phyloP scores from a whole-genome alignment of 106 monocot genomes.

The Allium cepa region DNA sequence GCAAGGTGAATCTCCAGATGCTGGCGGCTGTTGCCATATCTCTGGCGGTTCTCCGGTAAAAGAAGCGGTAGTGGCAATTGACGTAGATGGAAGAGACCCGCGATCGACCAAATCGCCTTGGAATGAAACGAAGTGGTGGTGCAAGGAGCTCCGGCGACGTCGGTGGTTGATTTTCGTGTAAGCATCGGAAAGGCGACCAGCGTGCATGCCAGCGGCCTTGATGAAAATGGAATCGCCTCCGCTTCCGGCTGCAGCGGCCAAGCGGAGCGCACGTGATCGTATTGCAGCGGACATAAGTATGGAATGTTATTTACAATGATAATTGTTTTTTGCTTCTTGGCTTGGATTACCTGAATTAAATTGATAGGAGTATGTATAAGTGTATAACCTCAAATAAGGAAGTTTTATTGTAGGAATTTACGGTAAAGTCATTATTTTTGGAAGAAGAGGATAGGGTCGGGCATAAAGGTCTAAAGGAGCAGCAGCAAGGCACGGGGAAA shows the following conservation, averaged over 20 bases:
- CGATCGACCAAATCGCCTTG: constrained; percentile 43
- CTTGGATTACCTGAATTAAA: no score
- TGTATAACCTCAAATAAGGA: no score
- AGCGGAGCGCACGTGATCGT: constrained; percentile 11
- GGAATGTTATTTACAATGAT: background rate
- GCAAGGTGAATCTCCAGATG: constrained; percentile 14
- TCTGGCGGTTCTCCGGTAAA: constrained; percentile 60
- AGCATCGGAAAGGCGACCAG: constrained; percentile 22
- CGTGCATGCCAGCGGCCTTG: constrained; percentile 17
- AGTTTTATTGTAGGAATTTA: no score
- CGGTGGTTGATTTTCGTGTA: background rate
- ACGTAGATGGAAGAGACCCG: background rate
- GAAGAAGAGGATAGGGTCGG: background rate
- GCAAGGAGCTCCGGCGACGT: constrained; percentile 8
- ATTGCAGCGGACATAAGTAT: constrained; percentile 9
- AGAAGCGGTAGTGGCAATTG: background rate
- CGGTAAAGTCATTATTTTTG: background rate
- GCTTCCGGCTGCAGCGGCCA: background rate
- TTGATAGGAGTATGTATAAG: no score
- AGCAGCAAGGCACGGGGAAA: background rate
- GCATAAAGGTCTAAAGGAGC: background rate
- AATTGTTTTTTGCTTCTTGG: no score
- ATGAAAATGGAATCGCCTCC: constrained; percentile 6
- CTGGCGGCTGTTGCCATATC: constrained; percentile 72
- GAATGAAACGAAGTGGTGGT: constrained; percentile 22